Conservation (phyloP, 495 filamentous ascomycete species). For the Podospora pseudopauciseta region DNA sequence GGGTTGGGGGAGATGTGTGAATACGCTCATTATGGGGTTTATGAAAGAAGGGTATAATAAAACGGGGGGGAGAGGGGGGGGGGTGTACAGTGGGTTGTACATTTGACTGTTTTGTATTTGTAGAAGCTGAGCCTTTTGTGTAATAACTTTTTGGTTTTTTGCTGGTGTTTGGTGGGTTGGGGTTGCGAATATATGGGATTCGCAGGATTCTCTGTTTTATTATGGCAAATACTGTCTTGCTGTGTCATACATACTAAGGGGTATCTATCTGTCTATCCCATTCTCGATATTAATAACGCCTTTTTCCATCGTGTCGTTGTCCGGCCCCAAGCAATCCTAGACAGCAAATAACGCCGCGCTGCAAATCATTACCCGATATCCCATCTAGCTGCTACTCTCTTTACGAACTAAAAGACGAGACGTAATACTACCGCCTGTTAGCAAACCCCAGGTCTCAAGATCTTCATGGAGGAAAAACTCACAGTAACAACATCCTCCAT, state of each 20-base stretch:
- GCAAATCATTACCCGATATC: background rate
- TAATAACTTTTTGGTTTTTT: background rate
- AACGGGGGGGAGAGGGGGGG: background rate
- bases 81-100: background rate
- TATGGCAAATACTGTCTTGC: background rate
- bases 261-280: background rate
- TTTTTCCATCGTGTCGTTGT: background rate
- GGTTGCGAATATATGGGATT: background rate
- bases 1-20: background rate
- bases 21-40: background rate
- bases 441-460: too few species aligned
- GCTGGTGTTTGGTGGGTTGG: background rate
- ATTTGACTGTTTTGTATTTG: background rate
- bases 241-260: background rate
- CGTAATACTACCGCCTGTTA: conserved; percentile 22
- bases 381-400: background rate
- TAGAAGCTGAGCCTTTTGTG: background rate
- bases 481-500: conserved; percentile 67
- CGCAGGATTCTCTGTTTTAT: background rate
- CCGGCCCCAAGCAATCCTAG: background rate
- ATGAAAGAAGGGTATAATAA: background rate
- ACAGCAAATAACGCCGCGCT: background rate
- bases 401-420: conserved; percentile 26
- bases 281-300: background rate
- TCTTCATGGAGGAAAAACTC: conserved; percentile 29